Conservation (phyloP, 108 stramenopile genomes). For the Fragilariopsis cylindrus region DNA sequence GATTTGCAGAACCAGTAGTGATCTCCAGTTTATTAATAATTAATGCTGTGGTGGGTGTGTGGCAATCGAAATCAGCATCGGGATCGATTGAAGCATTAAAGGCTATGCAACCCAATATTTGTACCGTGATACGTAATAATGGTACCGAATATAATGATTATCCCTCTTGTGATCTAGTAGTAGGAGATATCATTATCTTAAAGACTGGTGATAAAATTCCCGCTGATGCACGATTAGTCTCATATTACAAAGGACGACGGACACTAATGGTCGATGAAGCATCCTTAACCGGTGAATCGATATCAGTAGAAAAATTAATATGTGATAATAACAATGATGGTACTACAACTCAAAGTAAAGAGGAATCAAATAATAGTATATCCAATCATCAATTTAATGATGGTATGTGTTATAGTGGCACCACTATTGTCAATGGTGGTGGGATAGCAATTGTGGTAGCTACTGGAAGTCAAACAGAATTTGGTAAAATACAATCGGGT, state of each 20-base stretch:
- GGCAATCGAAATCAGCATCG: slow-evolving; percentile 90
- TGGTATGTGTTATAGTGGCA: slow-evolving; percentile 95
- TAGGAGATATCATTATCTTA: slow-evolving; percentile 92
- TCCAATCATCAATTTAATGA: background rate
- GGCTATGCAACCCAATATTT: slow-evolving; percentile 82
- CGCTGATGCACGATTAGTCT: slow-evolving; percentile 85
- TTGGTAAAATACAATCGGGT: slow-evolving; percentile 91
- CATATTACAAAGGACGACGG: slow-evolving; percentile 2
- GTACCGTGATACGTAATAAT: slow-evolving; percentile 54
- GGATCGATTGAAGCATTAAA: slow-evolving; percentile 90
- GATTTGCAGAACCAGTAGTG: slow-evolving; percentile 92
- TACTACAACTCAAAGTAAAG: no score
- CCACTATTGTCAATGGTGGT: slow-evolving; percentile 89
- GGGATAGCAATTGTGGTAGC: slow-evolving; percentile 89
- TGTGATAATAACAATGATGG: slow-evolving; percentile 34
- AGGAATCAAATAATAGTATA: background rate
- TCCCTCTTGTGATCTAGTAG: slow-evolving; percentile 79
- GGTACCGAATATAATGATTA: background rate
- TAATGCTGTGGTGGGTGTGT: slow-evolving; percentile 97
- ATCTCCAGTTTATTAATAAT: slow-evolving; percentile 93
- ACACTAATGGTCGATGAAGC: slow-evolving; percentile 77
- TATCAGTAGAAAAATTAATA: slow-evolving; percentile 68
- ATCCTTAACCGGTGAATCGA: slow-evolving; percentile 82
- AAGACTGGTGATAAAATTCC: slow-evolving; percentile 95
- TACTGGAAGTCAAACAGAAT: slow-evolving; percentile 94